Percentiles rank a stretch among this genome's conserved stretches.
Conservation (phyloP, 106 monocot species). For the Phalaenopsis aphrodite region DNA sequence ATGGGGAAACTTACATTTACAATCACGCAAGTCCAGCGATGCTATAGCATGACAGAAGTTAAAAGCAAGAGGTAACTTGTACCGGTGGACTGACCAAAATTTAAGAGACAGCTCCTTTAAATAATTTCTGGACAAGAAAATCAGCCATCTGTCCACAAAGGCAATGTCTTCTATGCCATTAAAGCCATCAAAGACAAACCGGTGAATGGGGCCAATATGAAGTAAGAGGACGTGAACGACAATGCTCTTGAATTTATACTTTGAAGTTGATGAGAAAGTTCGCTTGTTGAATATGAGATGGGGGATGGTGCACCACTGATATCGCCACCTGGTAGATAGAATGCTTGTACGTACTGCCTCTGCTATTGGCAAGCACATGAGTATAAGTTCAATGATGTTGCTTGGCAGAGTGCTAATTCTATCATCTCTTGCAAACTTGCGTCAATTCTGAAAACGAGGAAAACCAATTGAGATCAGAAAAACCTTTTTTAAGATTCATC, state of each 20-base stretch:
- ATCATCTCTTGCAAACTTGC: slow-evolving; percentile 6
- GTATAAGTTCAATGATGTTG: slow-evolving; percentile 10
- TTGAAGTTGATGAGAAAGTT: neutral
- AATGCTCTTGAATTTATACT: neutral
- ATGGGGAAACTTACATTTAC: slow-evolving; percentile 5
- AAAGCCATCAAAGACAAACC: slow-evolving; percentile 12
- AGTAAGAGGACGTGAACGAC: slow-evolving; percentile 16
- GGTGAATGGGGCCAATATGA: slow-evolving; percentile 10
- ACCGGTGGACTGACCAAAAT: neutral
- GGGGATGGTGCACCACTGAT: slow-evolving; percentile 14
- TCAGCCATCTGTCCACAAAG: slow-evolving; percentile 7
- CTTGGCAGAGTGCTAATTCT: slow-evolving; percentile 18
- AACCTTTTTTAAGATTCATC: neutral
- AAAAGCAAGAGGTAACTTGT: slow-evolving; percentile 6
- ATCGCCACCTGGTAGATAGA: slow-evolving; percentile 15
- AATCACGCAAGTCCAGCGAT: slow-evolving; percentile 11
- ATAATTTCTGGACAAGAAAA: slow-evolving; percentile 11
- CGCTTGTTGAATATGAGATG: slow-evolving; percentile 12
- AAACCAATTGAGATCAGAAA: neutral
- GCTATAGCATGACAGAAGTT: slow-evolving; percentile 4
- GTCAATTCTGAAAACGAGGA: neutral
- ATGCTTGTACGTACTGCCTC: slow-evolving; percentile 12
- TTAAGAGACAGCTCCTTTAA: slow-evolving; percentile 13
- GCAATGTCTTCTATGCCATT: neutral
- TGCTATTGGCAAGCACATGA: slow-evolving; percentile 9